Evolutionary conservation across 371 early-diverging fungal species (phyloP).

Genomic region (Lichtheimia hyalospora): DNA sequence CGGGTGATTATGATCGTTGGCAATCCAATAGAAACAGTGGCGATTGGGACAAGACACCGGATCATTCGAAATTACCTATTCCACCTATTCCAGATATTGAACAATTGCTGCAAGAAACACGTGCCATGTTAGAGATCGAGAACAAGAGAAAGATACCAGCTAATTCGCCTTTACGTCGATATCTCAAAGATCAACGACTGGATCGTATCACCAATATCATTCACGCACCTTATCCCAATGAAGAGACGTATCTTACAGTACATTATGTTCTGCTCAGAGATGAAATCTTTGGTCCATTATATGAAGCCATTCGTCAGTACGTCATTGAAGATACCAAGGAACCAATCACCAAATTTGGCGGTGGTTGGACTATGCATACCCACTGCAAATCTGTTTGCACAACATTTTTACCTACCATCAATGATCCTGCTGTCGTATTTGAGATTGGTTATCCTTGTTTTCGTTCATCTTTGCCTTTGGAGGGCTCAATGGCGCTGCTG

Average conservation of each 20-base stretch:
- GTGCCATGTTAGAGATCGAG: background rate
- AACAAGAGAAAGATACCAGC: background rate
- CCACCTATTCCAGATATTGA: background rate
- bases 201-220: slow-evolving; percentile 2
- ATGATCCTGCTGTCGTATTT: slow-evolving; percentile 15
- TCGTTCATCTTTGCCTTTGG: slow-evolving; percentile 1
- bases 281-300: slow-evolving; percentile 24
- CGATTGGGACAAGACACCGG: background rate
- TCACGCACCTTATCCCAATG: slow-evolving; percentile 7
- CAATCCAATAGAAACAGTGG: background rate
- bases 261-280: slow-evolving; percentile 34
- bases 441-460: background rate
- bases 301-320: slow-evolving; percentile 9
- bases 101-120: background rate
- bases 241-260: slow-evolving; percentile 19
- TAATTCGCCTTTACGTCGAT: too few species aligned
- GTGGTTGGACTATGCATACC: slow-evolving; percentile 2
- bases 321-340: background rate
- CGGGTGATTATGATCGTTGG: too few species aligned
- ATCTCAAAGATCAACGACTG: background rate
- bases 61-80: background rate
- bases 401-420: slow-evolving; percentile 5
- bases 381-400: slow-evolving; percentile 5
- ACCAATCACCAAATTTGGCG: background rate
- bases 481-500: slow-evolving; percentile 9